Percentiles rank a stretch among this genome's conserved stretches.
Conservation (phyloP, 257 asterid species). For the Lycium barbarum region DNA sequence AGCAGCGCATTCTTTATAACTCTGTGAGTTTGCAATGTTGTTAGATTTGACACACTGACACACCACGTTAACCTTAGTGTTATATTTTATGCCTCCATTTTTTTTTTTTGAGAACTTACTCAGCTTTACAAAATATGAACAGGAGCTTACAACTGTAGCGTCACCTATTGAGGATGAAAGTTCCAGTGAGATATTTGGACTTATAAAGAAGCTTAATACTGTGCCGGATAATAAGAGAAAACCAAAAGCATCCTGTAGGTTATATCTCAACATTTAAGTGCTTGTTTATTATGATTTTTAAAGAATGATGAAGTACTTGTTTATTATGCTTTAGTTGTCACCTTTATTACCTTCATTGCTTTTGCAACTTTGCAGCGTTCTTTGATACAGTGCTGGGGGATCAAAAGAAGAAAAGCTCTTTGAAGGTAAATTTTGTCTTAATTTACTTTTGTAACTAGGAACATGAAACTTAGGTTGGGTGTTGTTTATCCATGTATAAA, state of each 20-base stretch:
- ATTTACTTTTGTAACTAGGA: not conserved
- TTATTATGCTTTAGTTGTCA: not conserved
- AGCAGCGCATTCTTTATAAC: constrained; percentile 56
- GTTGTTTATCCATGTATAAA: not conserved
- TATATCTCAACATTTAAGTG: not conserved
- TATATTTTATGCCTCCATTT: not conserved
- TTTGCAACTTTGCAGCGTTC: constrained; percentile 62
- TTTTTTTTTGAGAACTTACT: not conserved
- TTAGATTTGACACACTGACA: constrained; percentile 10
- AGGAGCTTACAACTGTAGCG: constrained; percentile 47
- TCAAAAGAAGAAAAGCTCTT: constrained; percentile 54
- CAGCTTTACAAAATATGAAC: constrained; percentile 55
- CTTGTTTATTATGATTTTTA: constrained; percentile 2
- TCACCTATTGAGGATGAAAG: constrained; percentile 80
- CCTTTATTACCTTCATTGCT: not conserved
- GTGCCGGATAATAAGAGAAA: constrained; percentile 68
- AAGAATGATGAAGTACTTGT: not conserved
- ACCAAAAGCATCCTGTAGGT: constrained; percentile 77
- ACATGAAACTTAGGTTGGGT: constrained; percentile 14
- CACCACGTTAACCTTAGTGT: not conserved
- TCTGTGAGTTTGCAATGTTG: constrained; percentile 54
- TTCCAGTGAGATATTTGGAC: constrained; percentile 86
- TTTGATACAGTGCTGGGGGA: constrained; percentile 74
- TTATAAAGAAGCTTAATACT: constrained; percentile 81
- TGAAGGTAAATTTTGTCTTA: constrained; percentile 58